Evolutionary conservation across 148 eudicot genomes (phyloP), one percentile per base, ranked within the genome.

Genomic region (Nepenthes mirabilis): DNA sequence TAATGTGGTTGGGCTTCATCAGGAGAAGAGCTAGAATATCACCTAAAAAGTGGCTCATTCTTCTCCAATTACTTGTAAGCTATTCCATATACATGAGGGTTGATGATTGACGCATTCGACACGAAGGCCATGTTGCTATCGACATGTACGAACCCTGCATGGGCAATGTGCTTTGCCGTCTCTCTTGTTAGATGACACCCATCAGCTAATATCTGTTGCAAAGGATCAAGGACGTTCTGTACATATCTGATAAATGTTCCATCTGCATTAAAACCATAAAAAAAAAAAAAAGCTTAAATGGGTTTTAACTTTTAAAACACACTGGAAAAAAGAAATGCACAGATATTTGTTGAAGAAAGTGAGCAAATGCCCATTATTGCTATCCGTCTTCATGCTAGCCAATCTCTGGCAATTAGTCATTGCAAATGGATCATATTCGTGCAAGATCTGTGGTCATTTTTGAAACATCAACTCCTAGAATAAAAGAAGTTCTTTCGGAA

Each of bases 111-210:
- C 14, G 90, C 87, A 37, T 68, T 71, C 2, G 88, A 76, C 53
- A 85, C 56, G 55, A 64, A 65, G 45, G 64, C 63, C 57, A 14
- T 67, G 77, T 67, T 73, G 62, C 76, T 70, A 53, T 79, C 71
- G 10, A 87, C 76, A 14, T 55, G 36, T 1, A 90, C 75, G 65
- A 91, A 91, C 51, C 97, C 97, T n/a, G 97, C 90, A 62, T 80
- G 69, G 23, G 78, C 53, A 43, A 91, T 83, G 65, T 32, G 68
- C n/a, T 50, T 75, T 43, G 71, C 88, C 1, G 95, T 81, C 13
- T 78, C 79, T 60, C 95, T 74, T 35, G 87, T 91, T 59, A 91
- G 83, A 73, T 91, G 90, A 68, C 97, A 91, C 23, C 89, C 87
- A 72, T 87, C 95, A 47, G 83, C 74, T 7, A 91, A 60, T 11